Conservation (phyloP, 129 eudicot species). For the Daucus carota region DH1_v3.0 NC_030383.2:7177001-7177500, state of each 20-base stretch:
- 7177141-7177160: conserved; percentile 16
- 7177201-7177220: neutral
- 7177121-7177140: conserved; percentile 16
- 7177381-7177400: neutral
- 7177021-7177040: conserved; percentile 15
- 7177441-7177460: conserved; percentile 10
- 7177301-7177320: neutral
- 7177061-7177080: conserved; percentile 20
- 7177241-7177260: conserved; percentile 9
- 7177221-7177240: conserved; percentile 11
- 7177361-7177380: neutral
- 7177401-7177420: neutral
- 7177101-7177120: conserved; percentile 20
- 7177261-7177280: conserved; percentile 12
- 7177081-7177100: conserved; percentile 14
- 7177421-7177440: conserved; percentile 11
- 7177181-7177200: conserved; percentile 12
- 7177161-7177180: conserved; percentile 9
- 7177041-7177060: conserved; percentile 10
- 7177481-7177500: neutral
- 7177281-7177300: neutral
- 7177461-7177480: neutral
- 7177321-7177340: conserved; percentile 10
- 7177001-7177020: conserved; percentile 27
- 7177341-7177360: conserved; percentile 7